A percentile compares a stretch with the other conserved stretches of the same genome.
Evolutionary conservation across 1,284 basidiomycete genomes (phyloP).

Genomic region (Puccinia triticina): DNA sequence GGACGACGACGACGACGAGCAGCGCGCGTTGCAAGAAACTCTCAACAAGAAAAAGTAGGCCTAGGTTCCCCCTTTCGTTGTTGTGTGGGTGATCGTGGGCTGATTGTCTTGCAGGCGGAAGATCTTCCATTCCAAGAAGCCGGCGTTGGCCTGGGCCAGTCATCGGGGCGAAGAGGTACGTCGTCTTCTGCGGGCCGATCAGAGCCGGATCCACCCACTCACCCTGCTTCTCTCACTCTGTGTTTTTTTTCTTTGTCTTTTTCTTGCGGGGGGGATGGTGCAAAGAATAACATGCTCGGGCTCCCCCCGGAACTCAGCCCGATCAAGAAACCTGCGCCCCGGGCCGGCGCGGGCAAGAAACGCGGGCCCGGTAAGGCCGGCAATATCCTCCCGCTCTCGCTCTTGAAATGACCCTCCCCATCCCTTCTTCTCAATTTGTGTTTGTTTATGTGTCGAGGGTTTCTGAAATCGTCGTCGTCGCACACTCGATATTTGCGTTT

Average conservation of each 20-base stretch:
- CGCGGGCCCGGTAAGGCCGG: not conserved
- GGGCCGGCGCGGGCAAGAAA: not conserved
- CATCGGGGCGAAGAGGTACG: constrained; percentile 3
- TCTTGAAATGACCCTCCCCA: constrained; percentile 5
- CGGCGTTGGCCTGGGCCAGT: not conserved
- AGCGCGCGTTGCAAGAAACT: not conserved
- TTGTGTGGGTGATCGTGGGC: too few relatives aligned
- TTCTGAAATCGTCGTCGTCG: too few relatives aligned
- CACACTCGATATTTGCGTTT: too few relatives aligned
- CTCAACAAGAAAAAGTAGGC: constrained; percentile 18
- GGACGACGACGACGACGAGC: not conserved
- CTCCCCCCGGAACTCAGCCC: constrained; percentile 41
- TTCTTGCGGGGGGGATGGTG: not conserved
- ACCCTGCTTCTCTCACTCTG: not conserved
- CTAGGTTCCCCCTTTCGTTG: too few relatives aligned
- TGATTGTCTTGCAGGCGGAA: constrained; percentile 10
- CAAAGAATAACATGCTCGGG: constrained; percentile 34
- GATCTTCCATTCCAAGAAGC: constrained; percentile 34
- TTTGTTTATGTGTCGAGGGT: too few relatives aligned
- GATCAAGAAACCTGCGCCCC: constrained; percentile 7
- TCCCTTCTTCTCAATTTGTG: too few relatives aligned
- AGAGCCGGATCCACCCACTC: too few relatives aligned
- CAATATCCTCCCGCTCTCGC: not conserved
- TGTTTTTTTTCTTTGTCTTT: not conserved
- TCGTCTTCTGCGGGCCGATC: too few relatives aligned